These are phyloP conservation scores for Dactylellina haptotyla DNA, from an alignment of 2,329 filamentous ascomycete species.

Conservation along the genomic window DNA sequence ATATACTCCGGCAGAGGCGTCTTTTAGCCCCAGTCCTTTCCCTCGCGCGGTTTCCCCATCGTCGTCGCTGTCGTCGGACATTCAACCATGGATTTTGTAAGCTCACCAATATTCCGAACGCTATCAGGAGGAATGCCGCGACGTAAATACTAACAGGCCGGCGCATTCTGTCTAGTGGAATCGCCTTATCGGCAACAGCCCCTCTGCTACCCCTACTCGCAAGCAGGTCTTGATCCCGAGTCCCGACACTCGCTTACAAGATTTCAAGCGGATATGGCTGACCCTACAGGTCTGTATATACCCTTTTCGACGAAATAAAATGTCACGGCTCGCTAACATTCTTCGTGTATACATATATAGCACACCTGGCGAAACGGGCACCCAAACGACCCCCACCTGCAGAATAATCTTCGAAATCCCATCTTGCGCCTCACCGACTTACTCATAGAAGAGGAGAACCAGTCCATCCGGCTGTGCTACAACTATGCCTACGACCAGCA, in stretches of 20 bases:
- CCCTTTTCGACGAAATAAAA: background rate
- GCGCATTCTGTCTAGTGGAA: conserved; percentile 56
- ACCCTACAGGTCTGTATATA: conserved; percentile 56
- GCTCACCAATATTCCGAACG: background rate
- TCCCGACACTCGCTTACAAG: conserved; percentile 56
- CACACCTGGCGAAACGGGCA: conserved; percentile 58
- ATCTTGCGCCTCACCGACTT: conserved; percentile 58
- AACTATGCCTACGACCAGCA: conserved; percentile 85
- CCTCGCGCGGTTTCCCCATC: background rate
- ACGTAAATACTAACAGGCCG: conserved; percentile 8
- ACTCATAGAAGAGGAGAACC: conserved; percentile 58
- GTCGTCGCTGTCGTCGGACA: background rate
- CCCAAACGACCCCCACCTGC: conserved; percentile 56
- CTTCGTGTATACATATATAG: conserved; percentile 32
- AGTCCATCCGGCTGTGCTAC: conserved; percentile 74
- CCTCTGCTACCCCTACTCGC: conserved; percentile 44
- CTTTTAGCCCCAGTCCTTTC: background rate
- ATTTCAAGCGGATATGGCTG: conserved; percentile 58
- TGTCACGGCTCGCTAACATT: background rate
- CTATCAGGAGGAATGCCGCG: background rate
- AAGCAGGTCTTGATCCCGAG: conserved; percentile 55
- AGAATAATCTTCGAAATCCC: conserved; percentile 56
- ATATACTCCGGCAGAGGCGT: background rate
- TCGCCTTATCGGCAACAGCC: conserved; percentile 57
- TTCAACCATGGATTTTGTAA: conserved; percentile 51